Evolutionary conservation across 2,329 filamentous ascomycete species (phyloP).

Genomic region (Xylariaceae sp.): DNA sequence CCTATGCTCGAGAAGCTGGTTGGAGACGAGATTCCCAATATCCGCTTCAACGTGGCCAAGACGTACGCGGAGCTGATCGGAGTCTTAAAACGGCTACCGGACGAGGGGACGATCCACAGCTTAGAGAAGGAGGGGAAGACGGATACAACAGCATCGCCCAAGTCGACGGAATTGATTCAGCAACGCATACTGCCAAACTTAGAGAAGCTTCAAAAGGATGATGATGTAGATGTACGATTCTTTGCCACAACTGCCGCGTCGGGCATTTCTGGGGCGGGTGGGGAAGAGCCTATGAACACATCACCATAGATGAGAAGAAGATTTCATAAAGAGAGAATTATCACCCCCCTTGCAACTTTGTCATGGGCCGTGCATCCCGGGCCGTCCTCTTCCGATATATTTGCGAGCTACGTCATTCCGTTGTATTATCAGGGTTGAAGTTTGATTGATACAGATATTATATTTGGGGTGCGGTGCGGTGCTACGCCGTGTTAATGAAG

Average conservation of each 20-base stretch:
- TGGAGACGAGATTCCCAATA: slow-evolving; percentile 93
- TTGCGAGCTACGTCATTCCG: slow-evolving; percentile 20
- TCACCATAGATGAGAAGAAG: slow-evolving; percentile 55
- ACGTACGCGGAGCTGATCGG: slow-evolving; percentile 88
- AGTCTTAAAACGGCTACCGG: slow-evolving; percentile 85
- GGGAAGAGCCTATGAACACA: slow-evolving; percentile 61
- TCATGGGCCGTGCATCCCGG: slow-evolving; percentile 26
- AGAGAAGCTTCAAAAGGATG: slow-evolving; percentile 93
- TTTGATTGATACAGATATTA: slow-evolving; percentile 22
- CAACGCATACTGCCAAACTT: slow-evolving; percentile 83
- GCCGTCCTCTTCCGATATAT: slow-evolving; percentile 19
- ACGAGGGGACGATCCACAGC: slow-evolving; percentile 79
- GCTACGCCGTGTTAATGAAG: too few species aligned
- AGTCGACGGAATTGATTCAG: slow-evolving; percentile 75
- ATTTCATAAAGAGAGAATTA: slow-evolving; percentile 24
- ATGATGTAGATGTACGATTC: slow-evolving; percentile 96
- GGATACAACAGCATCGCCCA: slow-evolving; percentile 58
- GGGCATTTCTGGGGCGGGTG: slow-evolving; percentile 46
- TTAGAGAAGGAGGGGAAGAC: slow-evolving; percentile 72
- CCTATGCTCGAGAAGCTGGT: slow-evolving; percentile 96
- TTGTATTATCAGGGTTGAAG: slow-evolving; percentile 19
- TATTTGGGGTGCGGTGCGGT: neutral
- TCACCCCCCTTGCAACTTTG: slow-evolving; percentile 14
- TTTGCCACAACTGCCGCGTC: slow-evolving; percentile 88
- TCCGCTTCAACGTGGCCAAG: slow-evolving; percentile 98